Evolutionary conservation across 2,329 filamentous ascomycete genomes (phyloP).

Genomic region (Graphiopsis chlorocephala): DNA sequence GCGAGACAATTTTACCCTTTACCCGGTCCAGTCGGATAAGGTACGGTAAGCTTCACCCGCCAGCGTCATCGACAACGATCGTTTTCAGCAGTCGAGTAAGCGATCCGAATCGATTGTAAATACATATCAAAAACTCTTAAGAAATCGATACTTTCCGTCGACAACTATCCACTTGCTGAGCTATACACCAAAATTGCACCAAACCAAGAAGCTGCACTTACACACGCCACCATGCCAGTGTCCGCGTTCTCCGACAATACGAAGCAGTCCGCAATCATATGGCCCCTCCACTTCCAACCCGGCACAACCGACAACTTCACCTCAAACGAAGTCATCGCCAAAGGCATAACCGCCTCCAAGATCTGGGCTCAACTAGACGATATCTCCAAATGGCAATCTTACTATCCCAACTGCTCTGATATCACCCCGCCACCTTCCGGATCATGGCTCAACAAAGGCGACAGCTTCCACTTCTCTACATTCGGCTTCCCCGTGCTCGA

Average conservation of each 20-base stretch:
- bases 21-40: neutral
- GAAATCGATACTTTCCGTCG: too few species aligned
- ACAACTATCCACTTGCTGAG: neutral
- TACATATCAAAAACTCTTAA: too few species aligned
- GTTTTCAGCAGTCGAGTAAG: neutral
- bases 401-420: slow-evolving; percentile 35
- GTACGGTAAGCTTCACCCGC: neutral
- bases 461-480: slow-evolving; percentile 36
- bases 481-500: slow-evolving; percentile 36
- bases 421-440: slow-evolving; percentile 31
- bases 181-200: neutral
- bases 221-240: neutral
- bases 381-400: slow-evolving; percentile 34
- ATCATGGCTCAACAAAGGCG: slow-evolving; percentile 27
- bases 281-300: slow-evolving; percentile 34
- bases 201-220: neutral
- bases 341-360: slow-evolving; percentile 27
- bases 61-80: neutral
- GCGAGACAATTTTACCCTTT: neutral
- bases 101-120: too few species aligned
- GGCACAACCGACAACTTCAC: slow-evolving; percentile 40
- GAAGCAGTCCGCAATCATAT: slow-evolving; percentile 31
- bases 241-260: neutral
- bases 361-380: slow-evolving; percentile 36
- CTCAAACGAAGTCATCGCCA: slow-evolving; percentile 35